Evolutionary conservation across 78 protist genomes (phyloP).

Genomic region (Blattamonas nauphoetae): DNA sequence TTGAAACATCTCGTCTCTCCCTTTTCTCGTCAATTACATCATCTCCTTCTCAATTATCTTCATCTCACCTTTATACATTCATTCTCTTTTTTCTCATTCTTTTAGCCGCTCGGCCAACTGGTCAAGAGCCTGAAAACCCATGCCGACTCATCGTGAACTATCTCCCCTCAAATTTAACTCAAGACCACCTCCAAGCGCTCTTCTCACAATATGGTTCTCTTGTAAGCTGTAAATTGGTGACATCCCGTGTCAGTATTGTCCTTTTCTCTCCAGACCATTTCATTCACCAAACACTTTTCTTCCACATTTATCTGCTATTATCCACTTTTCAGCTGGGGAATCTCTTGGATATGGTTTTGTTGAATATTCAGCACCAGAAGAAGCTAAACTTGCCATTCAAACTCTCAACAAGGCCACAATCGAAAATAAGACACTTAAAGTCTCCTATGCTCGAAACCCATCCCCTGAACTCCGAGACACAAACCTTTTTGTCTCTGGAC

Average conservation of each 20-base stretch:
- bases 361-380: constrained; percentile 2
- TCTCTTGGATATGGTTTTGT: background rate
- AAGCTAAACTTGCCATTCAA: background rate
- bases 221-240: background rate
- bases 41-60: too few relatives aligned
- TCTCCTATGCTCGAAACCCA: background rate
- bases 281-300: too few relatives aligned
- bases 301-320: too few relatives aligned
- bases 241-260: too few relatives aligned
- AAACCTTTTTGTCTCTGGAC: background rate
- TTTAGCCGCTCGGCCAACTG: too few relatives aligned
- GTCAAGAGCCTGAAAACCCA: background rate
- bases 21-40: too few relatives aligned
- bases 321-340: background rate
- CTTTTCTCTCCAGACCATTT: too few relatives aligned
- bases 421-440: background rate
- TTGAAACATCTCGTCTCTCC: too few relatives aligned
- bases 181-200: background rate
- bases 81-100: too few relatives aligned
- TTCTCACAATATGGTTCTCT: background rate
- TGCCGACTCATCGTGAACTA: constrained; percentile 1
- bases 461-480: background rate
- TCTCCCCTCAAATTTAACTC: background rate
- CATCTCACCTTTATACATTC: too few relatives aligned
- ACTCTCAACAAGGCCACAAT: background rate